Evolutionary conservation across 176 grass and related monocot genomes (phyloP), one percentile per base, ranked within the genome.

Genomic region (Musa itinerans): DNA sequence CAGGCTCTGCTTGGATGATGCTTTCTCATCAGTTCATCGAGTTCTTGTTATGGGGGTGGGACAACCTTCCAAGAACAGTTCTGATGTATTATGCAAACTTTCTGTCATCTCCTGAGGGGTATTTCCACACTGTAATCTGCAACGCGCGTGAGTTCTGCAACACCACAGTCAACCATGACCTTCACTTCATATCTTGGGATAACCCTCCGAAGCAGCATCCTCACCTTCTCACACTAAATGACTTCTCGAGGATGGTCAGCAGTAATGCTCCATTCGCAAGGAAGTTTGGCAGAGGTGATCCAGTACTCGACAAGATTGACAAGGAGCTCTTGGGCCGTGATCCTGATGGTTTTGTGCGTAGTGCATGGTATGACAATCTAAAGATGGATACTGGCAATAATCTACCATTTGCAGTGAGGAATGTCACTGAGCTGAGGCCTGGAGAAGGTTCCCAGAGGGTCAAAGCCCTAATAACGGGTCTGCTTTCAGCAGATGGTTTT

Each of bases 181-280:
- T 99, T 43, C 96, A 99, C 85, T 98, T 95, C 83, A 99, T 95
- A 71, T 92, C 91, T 52, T 99, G 96, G 96, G 96, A 99, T 65
- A 99, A 95, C 76, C 96, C 96, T 50, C 96, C 96, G 54, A 99
- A 99, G 86, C 96, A 99, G 65, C 96, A 95, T 56, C 96, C 96
- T 29, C 96, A 99, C 78, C 88, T 88, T 63, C 84, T 95, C 48
- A 95, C 89, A 5, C 51, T 92, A 1, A 54, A 81, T 66, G 88
- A 99, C 77, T 92, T 83, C 53, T 50, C 82, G 0, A 81, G 78
- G 52, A 92, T 99, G 96, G n/a, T 95, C 25, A 73, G 65, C 50
- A 94, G 88, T 74, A 92, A 99, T 54, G 84, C 96, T 24, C 96
- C 91, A 51, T 99, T 99, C 75, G 96, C 91, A 50, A 87, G 91